Percentiles rank a stretch among this genome's conserved stretches.
phyloP scores from a whole-genome alignment of 768 basidiomycete genomes.

The Filobasidium wieringae region DNA sequence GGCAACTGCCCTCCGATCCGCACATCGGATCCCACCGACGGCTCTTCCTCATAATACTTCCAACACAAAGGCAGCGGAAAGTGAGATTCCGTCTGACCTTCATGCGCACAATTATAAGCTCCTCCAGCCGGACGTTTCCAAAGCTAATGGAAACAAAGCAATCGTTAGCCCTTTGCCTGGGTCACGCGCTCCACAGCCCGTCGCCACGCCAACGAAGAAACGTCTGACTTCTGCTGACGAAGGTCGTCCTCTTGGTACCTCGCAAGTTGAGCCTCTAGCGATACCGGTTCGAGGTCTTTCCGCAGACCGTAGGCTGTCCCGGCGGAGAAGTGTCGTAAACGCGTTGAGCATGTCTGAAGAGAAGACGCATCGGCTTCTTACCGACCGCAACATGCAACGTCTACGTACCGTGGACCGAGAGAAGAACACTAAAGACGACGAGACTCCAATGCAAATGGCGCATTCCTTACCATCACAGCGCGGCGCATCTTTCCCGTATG shows the following conservation, averaged over 20 bases:
- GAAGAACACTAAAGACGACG: background rate
- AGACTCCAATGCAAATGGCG: background rate
- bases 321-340: background rate
- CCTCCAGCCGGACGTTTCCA: too few relatives aligned
- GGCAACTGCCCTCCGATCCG: background rate
- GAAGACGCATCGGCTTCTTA: background rate
- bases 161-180: too few relatives aligned
- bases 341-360: background rate
- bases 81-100: too few relatives aligned
- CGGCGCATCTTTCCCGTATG: background rate
- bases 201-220: too few relatives aligned
- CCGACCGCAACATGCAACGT: background rate
- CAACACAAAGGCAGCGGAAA: too few relatives aligned
- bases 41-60: too few relatives aligned
- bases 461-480: background rate
- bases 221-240: background rate
- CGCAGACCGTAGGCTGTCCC: background rate
- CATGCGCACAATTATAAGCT: too few relatives aligned
- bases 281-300: background rate
- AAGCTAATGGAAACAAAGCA: too few relatives aligned
- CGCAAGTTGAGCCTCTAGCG: conserved; percentile 11
- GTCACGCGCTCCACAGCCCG: too few relatives aligned
- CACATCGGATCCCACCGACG: too few relatives aligned
- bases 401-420: background rate
- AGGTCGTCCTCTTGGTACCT: background rate